Evolutionary conservation across 768 basidiomycete species (phyloP), one percentile per base, ranked within the genome.

Genomic region (Butyriboletus loyo): DNA sequence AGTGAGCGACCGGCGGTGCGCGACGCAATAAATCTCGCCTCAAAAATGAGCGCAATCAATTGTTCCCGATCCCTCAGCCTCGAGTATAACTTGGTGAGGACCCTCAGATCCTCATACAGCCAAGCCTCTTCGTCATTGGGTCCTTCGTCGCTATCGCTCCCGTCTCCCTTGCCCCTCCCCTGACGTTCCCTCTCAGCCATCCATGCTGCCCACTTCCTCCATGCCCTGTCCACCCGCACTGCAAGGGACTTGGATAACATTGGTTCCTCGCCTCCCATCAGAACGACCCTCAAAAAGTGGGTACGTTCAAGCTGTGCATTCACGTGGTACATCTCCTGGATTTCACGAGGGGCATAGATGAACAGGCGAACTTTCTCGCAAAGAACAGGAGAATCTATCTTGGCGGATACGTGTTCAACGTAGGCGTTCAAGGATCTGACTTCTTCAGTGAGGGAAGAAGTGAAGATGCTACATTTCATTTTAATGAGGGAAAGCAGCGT

Each of bases 121-220:
- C 97, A 99, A 8, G 89, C 96, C 63, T 97, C 94, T 41, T 99
- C 97, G 64, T 95, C 86, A 51, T 84, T 80, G 2, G 96, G 95
- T 0, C 94, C 96, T 35, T 95, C 88, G 52, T 97, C 90, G 60
- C 95, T 94, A 3, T 94, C 97, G 66, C 94, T 92, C 3, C 65
- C 60, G 8, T 50, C 32, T 9, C 19, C 39, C 43, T 45, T 62
- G 7, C 39, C 34, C 31, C 19, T 66, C 13, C 21, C 76, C 77
- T 48, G 87, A 63, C 7, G 75, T 69, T 81, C 82, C 38, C 78
- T 80, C 49, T 84, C 72, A 46, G 73, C 76, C 59, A 83, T 60
- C 72, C 98, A 98, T n/a, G 77, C 72, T 14, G 74, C 75, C 73
- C 97, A 92, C 1, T 92, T 92, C 24, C 81, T 78, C 56, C 87